Evolutionary conservation across 768 basidiomycete genomes (phyloP).

Genomic region (Phlegmacium glaucopus): DNA sequence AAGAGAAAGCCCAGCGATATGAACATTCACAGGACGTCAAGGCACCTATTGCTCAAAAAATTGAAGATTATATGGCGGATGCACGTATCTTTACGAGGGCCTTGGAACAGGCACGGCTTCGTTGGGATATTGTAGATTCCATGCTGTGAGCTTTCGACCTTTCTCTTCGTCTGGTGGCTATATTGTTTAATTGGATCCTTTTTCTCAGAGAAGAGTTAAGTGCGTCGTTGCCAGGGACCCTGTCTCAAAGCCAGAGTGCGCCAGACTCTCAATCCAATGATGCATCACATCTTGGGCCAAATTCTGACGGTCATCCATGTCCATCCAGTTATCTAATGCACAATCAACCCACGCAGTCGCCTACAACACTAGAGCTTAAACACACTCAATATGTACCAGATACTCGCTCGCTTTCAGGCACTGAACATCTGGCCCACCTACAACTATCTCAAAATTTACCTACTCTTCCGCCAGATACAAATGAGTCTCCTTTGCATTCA

Average conservation of each 20-base stretch:
- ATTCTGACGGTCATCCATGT: not conserved
- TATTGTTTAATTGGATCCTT: not conserved
- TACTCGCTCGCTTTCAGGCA: not conserved
- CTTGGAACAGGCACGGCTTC: constrained; percentile 32
- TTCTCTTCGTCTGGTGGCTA: not conserved
- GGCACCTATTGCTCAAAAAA: constrained; percentile 26
- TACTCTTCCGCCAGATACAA: not conserved
- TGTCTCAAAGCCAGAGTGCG: not conserved
- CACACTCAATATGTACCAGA: not conserved
- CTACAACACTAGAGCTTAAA: too few species aligned
- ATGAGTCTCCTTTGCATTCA: not conserved
- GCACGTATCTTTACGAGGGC: constrained; percentile 39
- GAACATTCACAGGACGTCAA: constrained; percentile 30
- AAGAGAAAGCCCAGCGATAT: constrained; percentile 32
- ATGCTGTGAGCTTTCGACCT: constrained; percentile 8
- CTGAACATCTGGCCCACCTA: not conserved
- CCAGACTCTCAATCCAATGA: not conserved
- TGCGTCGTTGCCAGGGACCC: not conserved
- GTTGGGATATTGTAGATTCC: constrained; percentile 25
- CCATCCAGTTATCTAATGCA: not conserved
- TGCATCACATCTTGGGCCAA: not conserved
- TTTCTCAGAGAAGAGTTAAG: not conserved
- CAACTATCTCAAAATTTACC: not conserved
- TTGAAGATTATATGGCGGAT: constrained; percentile 35
- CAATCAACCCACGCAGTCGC: not conserved